Percentiles rank a stretch among this genome's conserved stretches.
phyloP scores from a whole-genome alignment of 306 rosid species.

The Cicer cuneatum region DNA sequence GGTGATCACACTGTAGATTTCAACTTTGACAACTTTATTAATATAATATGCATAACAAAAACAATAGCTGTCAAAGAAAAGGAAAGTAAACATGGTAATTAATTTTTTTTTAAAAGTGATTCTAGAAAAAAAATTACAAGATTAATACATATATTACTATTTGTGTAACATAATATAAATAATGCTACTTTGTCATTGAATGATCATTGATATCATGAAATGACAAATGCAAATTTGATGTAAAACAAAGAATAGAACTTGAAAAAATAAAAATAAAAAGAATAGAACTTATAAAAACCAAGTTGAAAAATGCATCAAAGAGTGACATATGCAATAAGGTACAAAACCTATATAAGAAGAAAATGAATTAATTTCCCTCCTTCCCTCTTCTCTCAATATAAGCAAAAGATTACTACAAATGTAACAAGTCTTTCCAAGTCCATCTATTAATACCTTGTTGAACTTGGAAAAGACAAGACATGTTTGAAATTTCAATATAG shows the following conservation, averaged over 20 bases:
- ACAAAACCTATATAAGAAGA: slow-evolving; percentile 43
- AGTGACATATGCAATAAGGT: slow-evolving; percentile 47
- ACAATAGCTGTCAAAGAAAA: slow-evolving; percentile 42
- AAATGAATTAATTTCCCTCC: slow-evolving; percentile 20
- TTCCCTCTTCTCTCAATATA: slow-evolving; percentile 17
- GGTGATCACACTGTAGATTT: slow-evolving; percentile 54
- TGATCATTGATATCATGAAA: slow-evolving; percentile 47
- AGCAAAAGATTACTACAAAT: slow-evolving; percentile 42
- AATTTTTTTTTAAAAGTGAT: no score
- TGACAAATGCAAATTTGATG: slow-evolving; percentile 29
- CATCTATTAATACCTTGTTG: slow-evolving; percentile 43
- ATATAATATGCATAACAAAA: slow-evolving; percentile 20
- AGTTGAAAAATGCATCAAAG: slow-evolving; percentile 28
- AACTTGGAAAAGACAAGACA: slow-evolving; percentile 38
- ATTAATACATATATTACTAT: slow-evolving; percentile 41
- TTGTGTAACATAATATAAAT: slow-evolving; percentile 32
- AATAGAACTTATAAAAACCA: no score
- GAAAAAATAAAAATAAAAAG: no score
- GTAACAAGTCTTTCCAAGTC: slow-evolving; percentile 42
- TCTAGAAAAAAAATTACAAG: no score
- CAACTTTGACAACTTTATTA: slow-evolving; percentile 40
- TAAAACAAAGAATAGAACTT: slow-evolving; percentile 40
- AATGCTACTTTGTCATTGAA: slow-evolving; percentile 34
- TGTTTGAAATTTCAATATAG: no score
- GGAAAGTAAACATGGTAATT: not conserved